Percentiles rank a stretch among this genome's conserved stretches.
These are phyloP conservation scores for Ustulina deusta DNA, from an alignment of 2,329 filamentous ascomycete species.

Conservation along the genomic window DNA sequence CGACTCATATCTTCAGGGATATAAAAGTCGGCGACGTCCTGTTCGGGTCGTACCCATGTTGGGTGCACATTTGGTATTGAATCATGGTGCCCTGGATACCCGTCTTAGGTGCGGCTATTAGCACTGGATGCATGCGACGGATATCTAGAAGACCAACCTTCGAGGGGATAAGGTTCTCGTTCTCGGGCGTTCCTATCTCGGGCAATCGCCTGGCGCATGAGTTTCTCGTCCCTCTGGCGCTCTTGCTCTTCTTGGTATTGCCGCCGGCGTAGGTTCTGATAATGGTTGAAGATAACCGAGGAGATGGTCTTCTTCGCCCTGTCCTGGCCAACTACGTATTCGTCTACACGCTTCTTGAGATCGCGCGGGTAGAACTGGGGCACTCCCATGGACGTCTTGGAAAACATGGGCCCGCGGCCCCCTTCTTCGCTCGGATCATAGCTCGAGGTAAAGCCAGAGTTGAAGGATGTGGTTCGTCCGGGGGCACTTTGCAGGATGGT, in stretches of 20 bases:
- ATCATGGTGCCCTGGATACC: slow-evolving; percentile 65
- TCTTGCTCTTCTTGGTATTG: slow-evolving; percentile 80
- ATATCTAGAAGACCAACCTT: slow-evolving; percentile 68
- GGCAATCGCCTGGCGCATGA: slow-evolving; percentile 76
- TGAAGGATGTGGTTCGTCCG: slow-evolving; percentile 63
- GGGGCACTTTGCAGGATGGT: slow-evolving; percentile 47
- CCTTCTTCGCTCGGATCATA: slow-evolving; percentile 69
- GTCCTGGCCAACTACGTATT: slow-evolving; percentile 96
- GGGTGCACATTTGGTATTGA: slow-evolving; percentile 59
- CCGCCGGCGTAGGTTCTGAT: slow-evolving; percentile 84
- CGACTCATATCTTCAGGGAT: slow-evolving; percentile 60
- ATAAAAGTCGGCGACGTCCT: slow-evolving; percentile 61
- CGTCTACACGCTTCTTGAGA: slow-evolving; percentile 91
- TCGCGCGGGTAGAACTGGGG: slow-evolving; percentile 73
- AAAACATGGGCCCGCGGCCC: slow-evolving; percentile 70
- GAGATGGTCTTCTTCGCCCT: slow-evolving; percentile 94
- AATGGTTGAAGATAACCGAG: slow-evolving; percentile 95
- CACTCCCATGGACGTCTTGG: slow-evolving; percentile 66
- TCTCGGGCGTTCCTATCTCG: slow-evolving; percentile 72
- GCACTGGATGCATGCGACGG: slow-evolving; percentile 46
- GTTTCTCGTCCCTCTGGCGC: slow-evolving; percentile 69
- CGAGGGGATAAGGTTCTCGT: slow-evolving; percentile 76
- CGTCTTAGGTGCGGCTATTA: slow-evolving; percentile 62
- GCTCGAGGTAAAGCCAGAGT: slow-evolving; percentile 68
- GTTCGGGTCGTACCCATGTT: slow-evolving; percentile 48